Percentiles rank a stretch among this genome's conserved stretches.
phyloP scores from a whole-genome alignment of 164 flowering plant species.

The Paratinospora sagittata region DNA sequence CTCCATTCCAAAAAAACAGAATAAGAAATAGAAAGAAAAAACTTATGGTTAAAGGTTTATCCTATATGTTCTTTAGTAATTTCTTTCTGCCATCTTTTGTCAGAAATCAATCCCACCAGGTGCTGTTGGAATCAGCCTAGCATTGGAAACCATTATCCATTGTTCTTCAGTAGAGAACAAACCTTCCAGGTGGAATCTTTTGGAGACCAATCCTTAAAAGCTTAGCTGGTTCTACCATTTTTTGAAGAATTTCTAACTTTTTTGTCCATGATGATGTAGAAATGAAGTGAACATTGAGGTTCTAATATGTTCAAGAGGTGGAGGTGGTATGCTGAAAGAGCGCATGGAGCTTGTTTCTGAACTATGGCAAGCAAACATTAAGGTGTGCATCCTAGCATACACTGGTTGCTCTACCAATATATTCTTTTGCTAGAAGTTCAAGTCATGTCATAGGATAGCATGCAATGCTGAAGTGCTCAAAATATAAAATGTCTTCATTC shows the following conservation, averaged over 20 bases:
- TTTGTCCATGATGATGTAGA: conserved; percentile 32
- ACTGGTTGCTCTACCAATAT: neutral
- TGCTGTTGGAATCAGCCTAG: conserved; percentile 87
- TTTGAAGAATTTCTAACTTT: conserved; percentile 3
- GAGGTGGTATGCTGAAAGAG: conserved; percentile 82
- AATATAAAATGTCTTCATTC: too few relatives aligned
- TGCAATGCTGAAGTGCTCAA: neutral
- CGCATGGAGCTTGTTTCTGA: conserved; percentile 91
- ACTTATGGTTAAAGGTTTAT: neutral
- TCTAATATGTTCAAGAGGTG: conserved; percentile 91
- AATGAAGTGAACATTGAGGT: conserved; percentile 46
- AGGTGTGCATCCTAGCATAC: conserved; percentile 31
- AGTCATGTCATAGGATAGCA: conserved; percentile 4
- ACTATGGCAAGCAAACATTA: conserved; percentile 78
- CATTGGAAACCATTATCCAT: conserved; percentile 69
- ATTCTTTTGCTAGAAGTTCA: neutral
- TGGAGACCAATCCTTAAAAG: neutral
- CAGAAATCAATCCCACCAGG: conserved; percentile 82
- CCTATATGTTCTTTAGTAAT: neutral
- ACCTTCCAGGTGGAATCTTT: conserved; percentile 43
- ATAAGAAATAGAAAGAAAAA: neutral
- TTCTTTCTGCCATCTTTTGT: neutral
- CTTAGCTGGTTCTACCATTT: neutral
- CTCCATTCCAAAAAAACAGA: neutral
- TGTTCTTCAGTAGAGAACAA: conserved; percentile 49